A percentile compares a stretch with the other conserved stretches of the same genome.
Evolutionary conservation across 169 alveolate genomes (phyloP).

Genomic region (Perkinsus olseni): DNA sequence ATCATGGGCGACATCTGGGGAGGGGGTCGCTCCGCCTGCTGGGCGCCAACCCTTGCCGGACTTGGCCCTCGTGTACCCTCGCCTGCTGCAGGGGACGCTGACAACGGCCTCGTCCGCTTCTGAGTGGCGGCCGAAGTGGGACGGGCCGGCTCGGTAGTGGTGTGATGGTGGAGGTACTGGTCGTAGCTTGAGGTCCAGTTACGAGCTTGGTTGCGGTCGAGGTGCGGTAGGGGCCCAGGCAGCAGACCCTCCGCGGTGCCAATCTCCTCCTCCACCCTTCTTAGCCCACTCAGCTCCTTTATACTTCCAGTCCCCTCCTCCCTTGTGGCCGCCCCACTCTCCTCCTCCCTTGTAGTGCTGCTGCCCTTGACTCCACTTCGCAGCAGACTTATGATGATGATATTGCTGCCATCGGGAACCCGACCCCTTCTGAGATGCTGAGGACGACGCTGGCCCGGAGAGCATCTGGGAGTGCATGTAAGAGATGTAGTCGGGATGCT

Average conservation of each 20-base stretch:
- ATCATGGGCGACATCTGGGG: background rate
- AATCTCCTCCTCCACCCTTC: background rate
- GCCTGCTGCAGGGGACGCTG: background rate
- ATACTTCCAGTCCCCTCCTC: background rate
- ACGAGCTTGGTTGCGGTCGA: background rate
- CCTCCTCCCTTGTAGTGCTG: background rate
- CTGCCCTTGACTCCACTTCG: background rate
- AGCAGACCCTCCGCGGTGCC: background rate
- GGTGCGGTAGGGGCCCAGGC: background rate
- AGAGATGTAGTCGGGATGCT: background rate
- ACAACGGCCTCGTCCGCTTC: background rate
- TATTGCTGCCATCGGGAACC: background rate
- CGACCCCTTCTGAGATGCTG: background rate
- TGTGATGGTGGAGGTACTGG: background rate
- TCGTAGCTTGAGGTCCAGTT: background rate
- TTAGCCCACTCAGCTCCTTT: background rate
- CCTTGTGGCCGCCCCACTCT: background rate
- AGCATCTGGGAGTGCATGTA: background rate
- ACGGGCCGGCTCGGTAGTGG: background rate
- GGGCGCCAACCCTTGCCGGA: no score
- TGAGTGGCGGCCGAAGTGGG: background rate
- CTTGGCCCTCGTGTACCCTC: background rate
- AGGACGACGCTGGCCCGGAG: background rate
- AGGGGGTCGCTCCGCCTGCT: background rate
- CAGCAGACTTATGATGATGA: background rate